Percentiles rank a stretch among this genome's conserved stretches.
These are phyloP conservation scores for Phyllosticta capitalensis DNA, from an alignment of 2,329 filamentous ascomycete genomes.

Conservation along the genomic window DNA sequence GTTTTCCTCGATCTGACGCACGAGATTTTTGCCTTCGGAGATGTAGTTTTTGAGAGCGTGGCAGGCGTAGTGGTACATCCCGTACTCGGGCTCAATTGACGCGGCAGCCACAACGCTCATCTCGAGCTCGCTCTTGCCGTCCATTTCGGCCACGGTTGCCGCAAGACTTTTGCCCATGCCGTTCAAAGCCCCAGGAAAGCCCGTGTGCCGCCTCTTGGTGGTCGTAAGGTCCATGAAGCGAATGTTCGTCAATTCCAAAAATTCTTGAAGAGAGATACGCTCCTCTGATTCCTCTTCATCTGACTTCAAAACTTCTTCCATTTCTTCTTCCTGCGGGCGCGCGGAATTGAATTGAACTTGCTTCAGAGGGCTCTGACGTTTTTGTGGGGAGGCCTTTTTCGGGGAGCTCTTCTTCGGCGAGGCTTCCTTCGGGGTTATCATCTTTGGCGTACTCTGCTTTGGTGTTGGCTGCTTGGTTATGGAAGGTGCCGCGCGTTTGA, in stretches of 20 bases:
- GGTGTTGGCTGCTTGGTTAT: conserved; percentile 9
- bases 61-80: conserved; percentile 91
- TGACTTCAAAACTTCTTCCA: conserved; percentile 37
- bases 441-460: conserved; percentile 4
- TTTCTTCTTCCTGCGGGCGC: conserved; percentile 30
- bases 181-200: conserved; percentile 38
- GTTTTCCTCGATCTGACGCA: conserved; percentile 82
- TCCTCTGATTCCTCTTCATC: conserved; percentile 34
- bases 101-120: conserved; percentile 79
- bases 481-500: conserved; percentile 21
- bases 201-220: conserved; percentile 71
- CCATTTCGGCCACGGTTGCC: conserved; percentile 21
- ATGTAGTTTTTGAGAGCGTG: conserved; percentile 96
- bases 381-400: conserved; percentile 17
- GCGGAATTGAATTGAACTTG: conserved; percentile 19
- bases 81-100: conserved; percentile 85
- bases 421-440: conserved; percentile 28
- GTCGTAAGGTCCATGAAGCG: conserved; percentile 98
- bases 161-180: background rate
- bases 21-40: conserved; percentile 79
- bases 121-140: conserved; percentile 52
- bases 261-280: conserved; percentile 77
- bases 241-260: conserved; percentile 90
- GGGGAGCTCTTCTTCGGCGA: conserved; percentile 32
- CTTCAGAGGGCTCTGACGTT: conserved; percentile 13